Evolutionary conservation across 805 yeast genomes (phyloP), one percentile per base, ranked within the genome.

Genomic region (Myxozyma udenii): DNA sequence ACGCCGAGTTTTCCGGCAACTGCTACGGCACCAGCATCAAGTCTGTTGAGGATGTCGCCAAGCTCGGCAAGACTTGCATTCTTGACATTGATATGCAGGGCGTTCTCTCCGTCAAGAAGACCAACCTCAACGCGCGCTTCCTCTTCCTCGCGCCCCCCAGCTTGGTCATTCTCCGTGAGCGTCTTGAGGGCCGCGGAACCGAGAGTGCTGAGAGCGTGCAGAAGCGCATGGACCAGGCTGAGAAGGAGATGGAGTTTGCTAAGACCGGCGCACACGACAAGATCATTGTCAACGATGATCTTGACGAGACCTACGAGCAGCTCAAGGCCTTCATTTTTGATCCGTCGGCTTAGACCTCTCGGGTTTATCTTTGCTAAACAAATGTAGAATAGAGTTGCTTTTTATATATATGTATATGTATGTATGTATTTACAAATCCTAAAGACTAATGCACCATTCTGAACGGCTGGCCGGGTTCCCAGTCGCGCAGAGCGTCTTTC

Each of bases 31-130:
- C 98, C 44, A 77, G 96, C 42, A 76, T 88, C 63, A 84, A 81
- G 65, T 84, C 96, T 26, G 97, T 93, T 41, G 78, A 85, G 62
- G 84, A 83, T 58, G 90, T 86, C 41, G 69, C 75, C 28, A 60
- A 60, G 25, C 70, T 71, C 46, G 68, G 76, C 54, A 81, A 78
- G 69, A 84, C 83, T 47, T 93, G 98, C 74, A 83, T 93, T 57
- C 77, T 93, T 67, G 99, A 93, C 71, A 93, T 93, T 61, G 99
- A 93, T 78, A 90, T 91, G 97, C 98, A 93, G 74, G 99, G 99
- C 61, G 98, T 93, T 64, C 84, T 86, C 73, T 78, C 88, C 23
- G 96, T 93, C 60, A 93, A 93, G 73, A 72, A 80, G 49, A 80
- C 95, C 16, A 79, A 80, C 61, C 76, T 93, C 63, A 81, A 87